Conservation (phyloP, 257 asterid genomes). For the Solanum chilense region DNA sequence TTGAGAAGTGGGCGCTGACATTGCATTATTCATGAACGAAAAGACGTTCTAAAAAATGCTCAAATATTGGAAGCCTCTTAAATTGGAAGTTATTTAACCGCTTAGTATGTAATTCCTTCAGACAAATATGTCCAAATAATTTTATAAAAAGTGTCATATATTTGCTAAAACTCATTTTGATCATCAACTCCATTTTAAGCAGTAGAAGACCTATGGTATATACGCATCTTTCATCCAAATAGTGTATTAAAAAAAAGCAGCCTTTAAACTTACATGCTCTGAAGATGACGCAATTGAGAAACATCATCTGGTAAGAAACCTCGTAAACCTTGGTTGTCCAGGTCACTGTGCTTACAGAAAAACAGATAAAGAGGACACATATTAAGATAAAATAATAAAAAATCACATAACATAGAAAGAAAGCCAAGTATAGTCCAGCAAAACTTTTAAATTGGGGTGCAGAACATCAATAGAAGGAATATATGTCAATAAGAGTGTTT, state of each 20-base stretch:
- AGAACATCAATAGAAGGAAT: not conserved
- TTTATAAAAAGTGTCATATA: not conserved
- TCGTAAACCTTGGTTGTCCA: constrained; percentile 87
- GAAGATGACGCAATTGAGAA: constrained; percentile 74
- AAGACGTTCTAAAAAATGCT: not conserved
- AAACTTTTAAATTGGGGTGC: not conserved
- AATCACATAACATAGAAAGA: not conserved
- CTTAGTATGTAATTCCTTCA: not conserved
- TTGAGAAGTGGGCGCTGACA: not conserved
- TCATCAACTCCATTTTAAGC: not conserved
- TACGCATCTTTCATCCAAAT: not conserved
- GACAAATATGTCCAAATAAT: not conserved
- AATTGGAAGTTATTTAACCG: not conserved
- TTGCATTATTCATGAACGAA: not conserved
- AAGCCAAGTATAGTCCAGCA: not conserved
- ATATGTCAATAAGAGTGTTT: not conserved
- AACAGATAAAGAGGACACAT: not conserved
- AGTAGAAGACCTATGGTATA: not conserved
- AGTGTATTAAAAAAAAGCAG: not conserved
- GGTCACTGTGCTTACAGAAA: constrained; percentile 48
- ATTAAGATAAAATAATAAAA: not conserved
- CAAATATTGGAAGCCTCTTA: not conserved
- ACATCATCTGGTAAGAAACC: constrained; percentile 72
- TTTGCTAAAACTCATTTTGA: not conserved
- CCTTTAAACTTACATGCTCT: constrained; percentile 67